These are phyloP conservation scores for Leptographium procerum DNA, from an alignment of 2,329 filamentous ascomycete species.

Conservation along the genomic window DNA sequence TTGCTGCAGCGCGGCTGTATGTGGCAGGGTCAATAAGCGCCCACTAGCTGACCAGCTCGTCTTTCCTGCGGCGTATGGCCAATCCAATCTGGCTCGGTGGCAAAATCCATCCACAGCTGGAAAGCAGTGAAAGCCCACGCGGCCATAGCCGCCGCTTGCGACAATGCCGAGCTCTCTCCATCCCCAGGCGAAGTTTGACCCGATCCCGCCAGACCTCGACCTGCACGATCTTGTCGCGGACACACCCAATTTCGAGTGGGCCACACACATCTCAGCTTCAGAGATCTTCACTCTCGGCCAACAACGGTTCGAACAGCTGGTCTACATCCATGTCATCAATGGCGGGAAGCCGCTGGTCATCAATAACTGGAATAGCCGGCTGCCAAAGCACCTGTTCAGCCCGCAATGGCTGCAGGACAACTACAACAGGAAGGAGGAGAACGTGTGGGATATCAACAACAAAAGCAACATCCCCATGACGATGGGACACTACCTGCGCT, in stretches of 20 bases:
- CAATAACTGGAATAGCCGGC: constrained; percentile 68
- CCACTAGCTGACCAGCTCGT: not conserved
- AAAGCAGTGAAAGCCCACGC: not conserved
- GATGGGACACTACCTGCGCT: constrained; percentile 79
- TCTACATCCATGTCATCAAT: constrained; percentile 70
- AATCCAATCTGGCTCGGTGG: no score
- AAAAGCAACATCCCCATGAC: constrained; percentile 72
- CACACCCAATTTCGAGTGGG: constrained; percentile 79
- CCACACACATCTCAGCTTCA: constrained; percentile 64
- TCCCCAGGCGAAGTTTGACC: constrained; percentile 82
- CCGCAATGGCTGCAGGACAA: constrained; percentile 68
- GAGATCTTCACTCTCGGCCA: constrained; percentile 68
- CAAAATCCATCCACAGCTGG: not conserved
- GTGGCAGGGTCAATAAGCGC: not conserved
- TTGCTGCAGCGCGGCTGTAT: not conserved
- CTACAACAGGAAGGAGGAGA: constrained; percentile 72
- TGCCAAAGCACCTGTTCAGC: constrained; percentile 71
- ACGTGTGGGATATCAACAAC: constrained; percentile 66
- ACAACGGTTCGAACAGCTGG: constrained; percentile 74
- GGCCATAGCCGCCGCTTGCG: constrained; percentile 1
- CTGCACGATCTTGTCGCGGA: constrained; percentile 63
- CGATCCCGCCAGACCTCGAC: constrained; percentile 77
- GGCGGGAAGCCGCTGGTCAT: constrained; percentile 84
- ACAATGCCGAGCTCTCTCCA: constrained; percentile 65
- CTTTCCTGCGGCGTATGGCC: not conserved